Conservation (phyloP, 345 rosid species). For the Eutrema yunnanense region DNA sequence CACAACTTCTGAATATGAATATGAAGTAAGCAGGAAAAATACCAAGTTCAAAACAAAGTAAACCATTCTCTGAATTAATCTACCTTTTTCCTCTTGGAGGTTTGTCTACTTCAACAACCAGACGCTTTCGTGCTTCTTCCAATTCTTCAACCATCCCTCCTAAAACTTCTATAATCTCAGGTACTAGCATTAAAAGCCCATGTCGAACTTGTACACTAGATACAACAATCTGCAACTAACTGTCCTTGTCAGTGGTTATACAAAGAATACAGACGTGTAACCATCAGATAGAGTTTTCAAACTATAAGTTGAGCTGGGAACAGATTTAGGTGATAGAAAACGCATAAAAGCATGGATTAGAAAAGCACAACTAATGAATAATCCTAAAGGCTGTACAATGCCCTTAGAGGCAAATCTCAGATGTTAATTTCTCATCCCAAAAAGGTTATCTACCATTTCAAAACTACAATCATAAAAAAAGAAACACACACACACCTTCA, state of each 20-base stretch:
- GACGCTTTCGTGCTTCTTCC: constrained; percentile 65
- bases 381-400: neutral
- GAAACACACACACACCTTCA: constrained; percentile 48
- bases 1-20: neutral
- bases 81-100: constrained; percentile 98
- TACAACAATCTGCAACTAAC: constrained; percentile 54
- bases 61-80: neutral
- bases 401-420: neutral
- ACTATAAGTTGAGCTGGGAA: neutral
- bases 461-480: neutral
- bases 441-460: neutral
- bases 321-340: neutral
- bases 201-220: constrained; percentile 69
- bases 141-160: constrained; percentile 82
- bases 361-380: neutral
- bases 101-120: constrained; percentile 76
- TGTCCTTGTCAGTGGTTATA: neutral
- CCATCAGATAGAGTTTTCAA: neutral
- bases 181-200: constrained; percentile 82
- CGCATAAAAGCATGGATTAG: neutral
- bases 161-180: constrained; percentile 73
- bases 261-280: neutral
- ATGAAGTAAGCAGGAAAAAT: neutral
- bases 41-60: neutral
- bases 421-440: neutral